Base-by-base conservation (phyloP, 2,329 filamentous ascomycete genomes). In the Fusarium dlaminii region DNA sequence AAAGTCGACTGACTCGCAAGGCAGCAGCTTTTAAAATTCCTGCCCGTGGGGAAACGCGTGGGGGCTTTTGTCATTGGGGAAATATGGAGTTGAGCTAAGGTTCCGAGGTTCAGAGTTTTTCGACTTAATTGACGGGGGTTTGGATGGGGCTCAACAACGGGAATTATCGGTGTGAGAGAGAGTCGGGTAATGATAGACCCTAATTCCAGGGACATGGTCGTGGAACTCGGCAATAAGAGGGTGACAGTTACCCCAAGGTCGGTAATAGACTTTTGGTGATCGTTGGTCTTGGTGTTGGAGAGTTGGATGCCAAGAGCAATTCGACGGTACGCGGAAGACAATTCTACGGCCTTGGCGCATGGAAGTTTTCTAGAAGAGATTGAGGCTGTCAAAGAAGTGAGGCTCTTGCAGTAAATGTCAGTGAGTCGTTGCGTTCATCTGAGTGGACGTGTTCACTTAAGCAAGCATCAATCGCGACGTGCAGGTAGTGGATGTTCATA, bases 21-120 rank as follows among this genome's bases (percentile, higher is more conserved):
- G 42, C 67, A 70, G 46, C 52, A 70, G 37, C 37, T 43, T 70
- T 40, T 7, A 18, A 52, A 68, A 51, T 29, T 54, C 45, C 30
- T 70, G 52, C 66, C 67, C 67, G 66, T 70, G 67, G 67, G 67
- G 67, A 70, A 70, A 49, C 6, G 9, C 42, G 54, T 63, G 61
- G 61, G 61, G 61, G 42, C 7, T 17, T 20, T 58, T 6, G 39
- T 15, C 15, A 42, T 30, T 42, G 51, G 51, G 51, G 34, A 32
- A 22, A 42, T 42, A 42, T 24, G 36, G 36, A 37, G 36, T 37
- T 37, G 2, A 37, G 36, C 36, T 37, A 37, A 37, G 10, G 27
- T 22, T 48, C 17, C 14, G 51, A 40, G 51, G 51, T 0, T 1
- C 51, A 55, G 51, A 42, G 8, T 29, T 42, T 42, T 55, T 55